phyloP scores from a whole-genome alignment of 352 stramenopile genomes.

The Phytophthora citrophthora region DNA sequence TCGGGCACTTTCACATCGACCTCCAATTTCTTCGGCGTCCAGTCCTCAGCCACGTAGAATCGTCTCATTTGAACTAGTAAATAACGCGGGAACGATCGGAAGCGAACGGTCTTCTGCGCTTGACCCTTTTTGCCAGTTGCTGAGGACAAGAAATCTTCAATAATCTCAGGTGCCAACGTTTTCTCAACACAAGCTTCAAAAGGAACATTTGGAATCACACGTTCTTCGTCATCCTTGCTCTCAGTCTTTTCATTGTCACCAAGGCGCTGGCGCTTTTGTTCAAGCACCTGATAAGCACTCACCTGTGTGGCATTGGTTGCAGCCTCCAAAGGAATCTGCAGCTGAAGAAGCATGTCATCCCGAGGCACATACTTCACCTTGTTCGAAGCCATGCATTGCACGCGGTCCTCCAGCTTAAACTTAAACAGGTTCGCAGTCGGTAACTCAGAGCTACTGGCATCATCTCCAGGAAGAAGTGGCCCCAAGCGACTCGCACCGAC shows the following conservation, averaged over 20 bases:
- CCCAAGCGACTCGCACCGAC: slow-evolving; percentile 58
- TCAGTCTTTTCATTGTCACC: slow-evolving; percentile 54
- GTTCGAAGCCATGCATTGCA: slow-evolving; percentile 74
- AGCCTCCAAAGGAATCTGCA: slow-evolving; percentile 90
- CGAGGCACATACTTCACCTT: slow-evolving; percentile 91
- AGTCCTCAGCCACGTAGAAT: slow-evolving; percentile 97
- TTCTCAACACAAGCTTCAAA: slow-evolving; percentile 95
- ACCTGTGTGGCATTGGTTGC: slow-evolving; percentile 89
- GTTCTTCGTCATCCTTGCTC: slow-evolving; percentile 57
- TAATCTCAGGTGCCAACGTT: slow-evolving; percentile 89
- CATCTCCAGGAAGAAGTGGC: slow-evolving; percentile 42
- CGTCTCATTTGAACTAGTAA: slow-evolving; percentile 96
- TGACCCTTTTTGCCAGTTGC: slow-evolving; percentile 80
- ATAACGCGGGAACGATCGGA: slow-evolving; percentile 97
- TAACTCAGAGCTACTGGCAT: slow-evolving; percentile 39
- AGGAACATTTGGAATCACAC: slow-evolving; percentile 91
- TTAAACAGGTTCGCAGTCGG: slow-evolving; percentile 92
- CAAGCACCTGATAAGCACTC: slow-evolving; percentile 83
- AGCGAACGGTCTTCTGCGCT: slow-evolving; percentile 83
- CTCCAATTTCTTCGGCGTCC: slow-evolving; percentile 98
- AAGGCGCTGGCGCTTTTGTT: slow-evolving; percentile 89
- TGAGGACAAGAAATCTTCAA: slow-evolving; percentile 91
- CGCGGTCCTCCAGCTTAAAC: slow-evolving; percentile 89
- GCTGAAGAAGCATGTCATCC: slow-evolving; percentile 81
- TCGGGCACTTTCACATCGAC: slow-evolving; percentile 96